Evolutionary conservation across 371 early-diverging fungal species (phyloP).

Genomic region (Mortierella polycephala): DNA sequence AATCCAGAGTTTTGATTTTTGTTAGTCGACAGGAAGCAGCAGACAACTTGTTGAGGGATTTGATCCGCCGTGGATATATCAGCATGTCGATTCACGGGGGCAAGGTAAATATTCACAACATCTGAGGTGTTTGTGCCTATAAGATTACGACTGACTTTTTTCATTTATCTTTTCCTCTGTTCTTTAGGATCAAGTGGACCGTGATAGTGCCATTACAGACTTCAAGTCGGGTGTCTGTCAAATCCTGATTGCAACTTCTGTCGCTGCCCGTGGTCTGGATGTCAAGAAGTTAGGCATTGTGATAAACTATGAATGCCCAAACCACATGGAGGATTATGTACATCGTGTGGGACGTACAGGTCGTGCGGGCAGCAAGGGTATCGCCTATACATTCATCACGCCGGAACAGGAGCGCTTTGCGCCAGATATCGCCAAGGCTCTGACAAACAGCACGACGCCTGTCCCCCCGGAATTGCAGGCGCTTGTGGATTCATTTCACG

Average conservation of each 20-base stretch:
- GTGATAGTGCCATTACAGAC: constrained; percentile 92
- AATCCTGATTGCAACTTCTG: constrained; percentile 98
- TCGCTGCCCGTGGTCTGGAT: constrained; percentile 99
- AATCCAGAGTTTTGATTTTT: constrained; percentile 86
- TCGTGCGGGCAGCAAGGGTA: constrained; percentile 97
- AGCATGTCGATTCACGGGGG: constrained; percentile 96
- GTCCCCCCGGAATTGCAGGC: constrained; percentile 84
- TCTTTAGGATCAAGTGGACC: constrained; percentile 88
- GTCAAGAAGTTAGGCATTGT: constrained; percentile 97
- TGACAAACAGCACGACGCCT: constrained; percentile 77
- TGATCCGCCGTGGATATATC: constrained; percentile 90
- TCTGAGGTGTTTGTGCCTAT: not conserved
- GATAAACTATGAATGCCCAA: constrained; percentile 98
- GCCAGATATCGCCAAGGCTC: constrained; percentile 92
- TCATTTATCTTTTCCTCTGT: not conserved
- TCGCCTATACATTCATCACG: constrained; percentile 95
- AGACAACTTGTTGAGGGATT: constrained; percentile 86
- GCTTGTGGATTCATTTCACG: constrained; percentile 84
- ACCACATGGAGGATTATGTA: constrained; percentile 98
- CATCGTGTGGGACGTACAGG: constrained; percentile 99
- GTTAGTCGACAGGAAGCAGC: constrained; percentile 97
- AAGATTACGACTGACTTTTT: not conserved
- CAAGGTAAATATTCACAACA: constrained; percentile 63
- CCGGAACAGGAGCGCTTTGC: constrained; percentile 95
- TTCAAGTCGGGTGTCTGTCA: constrained; percentile 91